Conservation (phyloP, 371 early-diverging fungal genomes). For the Mortierella sp. region DNA sequence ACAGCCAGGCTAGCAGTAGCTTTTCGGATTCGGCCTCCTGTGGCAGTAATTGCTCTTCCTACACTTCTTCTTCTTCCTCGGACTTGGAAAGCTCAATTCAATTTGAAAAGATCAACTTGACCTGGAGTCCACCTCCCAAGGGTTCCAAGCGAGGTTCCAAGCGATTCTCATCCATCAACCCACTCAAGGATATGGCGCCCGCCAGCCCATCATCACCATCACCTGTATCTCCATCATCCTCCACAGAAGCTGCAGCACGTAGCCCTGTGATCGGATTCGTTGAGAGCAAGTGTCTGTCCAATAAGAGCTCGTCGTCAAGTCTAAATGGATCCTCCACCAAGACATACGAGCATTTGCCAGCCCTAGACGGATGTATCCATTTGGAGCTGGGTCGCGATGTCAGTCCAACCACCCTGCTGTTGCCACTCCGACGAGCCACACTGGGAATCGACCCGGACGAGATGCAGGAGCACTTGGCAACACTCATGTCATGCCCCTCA, state of each 20-base stretch:
- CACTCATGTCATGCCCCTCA: conserved; percentile 28
- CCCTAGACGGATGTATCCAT: conserved; percentile 48
- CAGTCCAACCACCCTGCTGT: conserved; percentile 45
- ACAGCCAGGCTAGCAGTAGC: conserved; percentile 18
- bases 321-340: conserved; percentile 21
- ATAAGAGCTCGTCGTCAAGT: conserved; percentile 24
- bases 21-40: conserved; percentile 31
- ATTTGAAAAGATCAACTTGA: conserved; percentile 53
- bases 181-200: conserved; percentile 15
- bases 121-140: conserved; percentile 48
- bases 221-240: background rate
- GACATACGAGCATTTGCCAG: conserved; percentile 46
- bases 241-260: background rate
- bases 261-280: conserved; percentile 28
- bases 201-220: conserved; percentile 5
- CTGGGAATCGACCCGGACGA: conserved; percentile 40
- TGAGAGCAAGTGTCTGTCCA: conserved; percentile 13
- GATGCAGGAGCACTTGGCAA: conserved; percentile 30
- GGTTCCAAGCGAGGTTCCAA: conserved; percentile 47
- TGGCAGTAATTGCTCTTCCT: conserved; percentile 38
- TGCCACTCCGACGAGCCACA: conserved; percentile 40
- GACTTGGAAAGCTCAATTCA: conserved; percentile 33
- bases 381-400: conserved; percentile 42
- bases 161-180: conserved; percentile 40
- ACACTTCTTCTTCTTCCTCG: conserved; percentile 20